These are phyloP conservation scores for Boletus pseudo-olivaceus DNA, from an alignment of 768 basidiomycete species.

Conservation along the genomic window DNA sequence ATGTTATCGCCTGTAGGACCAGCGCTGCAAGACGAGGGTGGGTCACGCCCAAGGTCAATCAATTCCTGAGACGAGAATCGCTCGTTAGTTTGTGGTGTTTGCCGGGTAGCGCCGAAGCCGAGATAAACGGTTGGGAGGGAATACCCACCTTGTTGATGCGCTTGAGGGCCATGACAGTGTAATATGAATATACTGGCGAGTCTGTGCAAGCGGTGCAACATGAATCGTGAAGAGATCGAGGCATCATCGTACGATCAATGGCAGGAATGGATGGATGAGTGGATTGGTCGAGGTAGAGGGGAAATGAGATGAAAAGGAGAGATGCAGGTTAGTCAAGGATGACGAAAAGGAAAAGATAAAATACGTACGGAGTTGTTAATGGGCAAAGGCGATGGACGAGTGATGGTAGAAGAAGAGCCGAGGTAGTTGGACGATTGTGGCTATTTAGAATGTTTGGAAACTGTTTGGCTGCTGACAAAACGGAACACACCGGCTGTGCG, in stretches of 20 bases:
- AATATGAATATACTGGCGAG: conserved; percentile 7
- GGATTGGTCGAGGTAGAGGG: background rate
- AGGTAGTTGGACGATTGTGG: conserved; percentile 13
- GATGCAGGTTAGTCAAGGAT: background rate
- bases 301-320: background rate
- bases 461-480: conserved; percentile 40
- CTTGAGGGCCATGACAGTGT: conserved; percentile 81
- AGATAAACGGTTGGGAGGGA: background rate
- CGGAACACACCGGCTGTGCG: conserved; percentile 4
- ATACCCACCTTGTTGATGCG: conserved; percentile 94
- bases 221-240: conserved; percentile 30
- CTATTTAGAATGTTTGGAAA: conserved; percentile 37
- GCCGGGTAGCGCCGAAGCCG: conserved; percentile 1
- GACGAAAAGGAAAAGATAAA: background rate
- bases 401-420: conserved; percentile 31
- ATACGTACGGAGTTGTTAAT: conserved; percentile 11
- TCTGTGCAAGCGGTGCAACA: conserved; percentile 12
- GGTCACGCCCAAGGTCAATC: conserved; percentile 98
- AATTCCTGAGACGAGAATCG: conserved; percentile 66
- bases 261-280: conserved; percentile 3
- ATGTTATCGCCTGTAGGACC: conserved; percentile 97
- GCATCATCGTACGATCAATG: conserved; percentile 39
- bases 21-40: conserved; percentile 98
- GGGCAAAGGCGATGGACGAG: background rate
- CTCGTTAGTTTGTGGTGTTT: background rate